Base-by-base conservation (phyloP, 306 rosid species). In the Acmispon strigosus region DNA sequence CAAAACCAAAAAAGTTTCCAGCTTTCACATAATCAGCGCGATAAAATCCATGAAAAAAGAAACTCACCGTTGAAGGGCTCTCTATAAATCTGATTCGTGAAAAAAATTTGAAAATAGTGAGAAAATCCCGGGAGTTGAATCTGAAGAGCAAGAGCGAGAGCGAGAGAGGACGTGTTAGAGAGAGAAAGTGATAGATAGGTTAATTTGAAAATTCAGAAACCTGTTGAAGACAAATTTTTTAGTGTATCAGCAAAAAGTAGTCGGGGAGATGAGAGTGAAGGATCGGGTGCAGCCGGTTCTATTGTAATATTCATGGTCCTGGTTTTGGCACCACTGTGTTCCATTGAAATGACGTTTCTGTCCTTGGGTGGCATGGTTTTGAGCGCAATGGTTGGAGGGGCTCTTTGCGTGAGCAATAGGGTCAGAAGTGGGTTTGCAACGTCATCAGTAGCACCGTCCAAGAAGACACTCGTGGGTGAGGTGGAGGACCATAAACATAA, bases 171-270 rank as follows among this genome's bases (percentile, higher is more conserved):
- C 43, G 45, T 1, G 7, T 0, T 10, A 69, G 80, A 67, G 79
- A 76, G 81, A 83, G 89, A 80, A 72, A 65, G 75, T 59, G 76
- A 66, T 71, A 54, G 70, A 12, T 49, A 68, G 45, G 78, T 74
- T 32, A 6, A 32, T 32, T 73, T 82, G 86, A 86, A 87, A 62
- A 69, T 68, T 45, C 51, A 32, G 52, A 84, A 88, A 76, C 86
- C 76, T 77, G 85, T 74, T 71, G 5, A 74, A 82, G 93, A 88
- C 98, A 90, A 93, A 88, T 12, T n/a, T 3, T 32, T 79, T 69
- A 32, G 37, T 32, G 53, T 44, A 81, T 81, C 89, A 82, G 84
- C 78, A 12, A 13, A 77, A 77, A 81, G 83, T 61, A 84, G 77
- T 51, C 66, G 37, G 71, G 43, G 66, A 62, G 78, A 20, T 19